Percentiles rank a stretch among this genome's conserved stretches.
Evolutionary conservation across 2,329 filamentous ascomycete genomes (phyloP).

Genomic region (Aurifilum marmelostoma): DNA sequence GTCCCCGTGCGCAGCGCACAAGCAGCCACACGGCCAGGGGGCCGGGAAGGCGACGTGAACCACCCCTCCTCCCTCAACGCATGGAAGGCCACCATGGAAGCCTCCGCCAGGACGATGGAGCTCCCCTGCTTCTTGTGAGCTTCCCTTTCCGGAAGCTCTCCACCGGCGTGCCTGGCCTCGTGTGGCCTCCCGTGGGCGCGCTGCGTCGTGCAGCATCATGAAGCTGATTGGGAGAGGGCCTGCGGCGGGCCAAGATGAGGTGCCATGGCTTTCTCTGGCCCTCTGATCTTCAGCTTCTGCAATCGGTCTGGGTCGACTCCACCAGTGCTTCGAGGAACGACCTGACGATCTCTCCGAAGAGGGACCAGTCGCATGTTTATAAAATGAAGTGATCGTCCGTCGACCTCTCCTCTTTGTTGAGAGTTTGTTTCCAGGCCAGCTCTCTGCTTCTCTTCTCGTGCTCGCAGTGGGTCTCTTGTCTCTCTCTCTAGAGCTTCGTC

Average conservation of each 20-base stretch:
- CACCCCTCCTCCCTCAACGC: neutral
- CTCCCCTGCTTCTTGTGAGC: neutral
- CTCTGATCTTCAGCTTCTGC: conserved; percentile 10
- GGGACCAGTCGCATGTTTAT: conserved; percentile 5
- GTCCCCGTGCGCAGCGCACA: neutral
- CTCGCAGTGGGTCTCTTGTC: conserved; percentile 13
- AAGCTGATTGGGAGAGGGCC: conserved; percentile 11
- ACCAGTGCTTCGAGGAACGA: neutral
- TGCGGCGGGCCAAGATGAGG: neutral
- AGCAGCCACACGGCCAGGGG: neutral
- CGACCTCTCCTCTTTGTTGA: neutral
- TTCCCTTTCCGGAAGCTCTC: conserved; percentile 11
- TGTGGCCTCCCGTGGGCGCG: neutral
- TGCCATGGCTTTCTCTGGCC: neutral
- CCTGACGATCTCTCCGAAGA: neutral
- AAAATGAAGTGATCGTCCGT: conserved; percentile 2
- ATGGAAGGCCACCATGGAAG: conserved; percentile 1
- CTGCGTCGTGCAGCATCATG: no score
- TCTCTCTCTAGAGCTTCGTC: conserved; percentile 3
- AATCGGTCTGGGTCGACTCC: neutral
- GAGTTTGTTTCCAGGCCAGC: conserved; percentile 12
- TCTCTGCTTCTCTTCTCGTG: neutral
- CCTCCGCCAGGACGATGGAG: neutral
- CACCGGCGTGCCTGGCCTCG: neutral
- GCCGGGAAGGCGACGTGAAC: neutral